Conservation (phyloP, 176 grass and related monocot genomes). For the Ensete glaucum region DNA sequence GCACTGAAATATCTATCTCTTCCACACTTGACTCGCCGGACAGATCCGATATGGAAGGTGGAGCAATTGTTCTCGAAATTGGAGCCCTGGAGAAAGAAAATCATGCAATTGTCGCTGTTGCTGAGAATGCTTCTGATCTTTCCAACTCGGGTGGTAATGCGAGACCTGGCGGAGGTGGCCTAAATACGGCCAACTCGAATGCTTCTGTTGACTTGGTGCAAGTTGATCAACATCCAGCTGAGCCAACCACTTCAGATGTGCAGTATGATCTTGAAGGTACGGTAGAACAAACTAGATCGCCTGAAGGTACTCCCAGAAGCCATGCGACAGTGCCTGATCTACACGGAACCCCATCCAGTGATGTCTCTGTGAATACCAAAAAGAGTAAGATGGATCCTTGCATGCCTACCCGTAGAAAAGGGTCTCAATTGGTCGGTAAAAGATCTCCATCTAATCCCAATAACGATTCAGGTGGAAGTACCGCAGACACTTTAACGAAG, state of each 20-base stretch:
- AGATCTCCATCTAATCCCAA: slow-evolving; percentile 43
- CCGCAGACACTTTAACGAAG: slow-evolving; percentile 52
- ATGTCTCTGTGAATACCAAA: slow-evolving; percentile 69
- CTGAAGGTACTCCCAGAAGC: slow-evolving; percentile 59
- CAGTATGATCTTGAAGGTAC: slow-evolving; percentile 31
- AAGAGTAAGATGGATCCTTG: slow-evolving; percentile 39
- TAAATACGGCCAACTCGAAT: slow-evolving; percentile 4
- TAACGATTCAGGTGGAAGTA: slow-evolving; percentile 54
- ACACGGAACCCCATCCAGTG: slow-evolving; percentile 77
- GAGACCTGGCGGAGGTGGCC: slow-evolving; percentile 21
- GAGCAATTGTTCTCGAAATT: slow-evolving; percentile 94
- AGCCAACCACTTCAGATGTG: slow-evolving; percentile 18
- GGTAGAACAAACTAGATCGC: slow-evolving; percentile 32
- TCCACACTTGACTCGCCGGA: slow-evolving; percentile 95
- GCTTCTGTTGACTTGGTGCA: slow-evolving; percentile 11
- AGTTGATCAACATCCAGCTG: slow-evolving; percentile 31
- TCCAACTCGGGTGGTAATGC: slow-evolving; percentile 22
- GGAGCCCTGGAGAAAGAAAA: slow-evolving; percentile 54
- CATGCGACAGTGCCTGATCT: slow-evolving; percentile 37
- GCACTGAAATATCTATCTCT: slow-evolving; percentile 94
- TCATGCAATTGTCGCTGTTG: slow-evolving; percentile 7
- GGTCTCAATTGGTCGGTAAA: slow-evolving; percentile 37
- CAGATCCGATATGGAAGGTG: slow-evolving; percentile 89
- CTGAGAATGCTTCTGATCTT: slow-evolving; percentile 25
- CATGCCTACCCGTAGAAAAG: slow-evolving; percentile 24